These are phyloP conservation scores for Hortaea sp. DNA, from an alignment of 2,329 filamentous ascomycete species.

Conservation along the genomic window DNA sequence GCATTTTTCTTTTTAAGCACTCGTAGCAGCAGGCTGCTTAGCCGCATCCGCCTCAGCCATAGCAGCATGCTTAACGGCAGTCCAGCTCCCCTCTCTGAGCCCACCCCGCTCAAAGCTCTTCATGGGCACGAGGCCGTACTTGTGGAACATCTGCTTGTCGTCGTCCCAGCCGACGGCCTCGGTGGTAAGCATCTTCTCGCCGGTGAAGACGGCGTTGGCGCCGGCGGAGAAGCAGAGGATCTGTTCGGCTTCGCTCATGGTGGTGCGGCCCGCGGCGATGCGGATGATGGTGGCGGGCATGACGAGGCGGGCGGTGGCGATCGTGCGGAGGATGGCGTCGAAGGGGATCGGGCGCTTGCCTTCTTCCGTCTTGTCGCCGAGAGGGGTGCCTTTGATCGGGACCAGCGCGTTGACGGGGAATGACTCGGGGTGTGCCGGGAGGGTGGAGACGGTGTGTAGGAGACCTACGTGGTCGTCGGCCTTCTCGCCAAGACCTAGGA, in stretches of 20 bases:
- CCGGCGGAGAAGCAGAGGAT: slow-evolving; percentile 82
- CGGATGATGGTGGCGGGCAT: slow-evolving; percentile 82
- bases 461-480: slow-evolving; percentile 71
- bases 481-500: slow-evolving; percentile 73
- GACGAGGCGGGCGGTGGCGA: slow-evolving; percentile 71
- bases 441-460: slow-evolving; percentile 69
- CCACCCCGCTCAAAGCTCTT: slow-evolving; percentile 27
- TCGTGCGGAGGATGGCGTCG: slow-evolving; percentile 67
- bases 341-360: slow-evolving; percentile 58
- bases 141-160: slow-evolving; percentile 71
- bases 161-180: slow-evolving; percentile 88
- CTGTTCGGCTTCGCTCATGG: slow-evolving; percentile 81
- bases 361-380: slow-evolving; percentile 48
- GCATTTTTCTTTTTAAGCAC: no score
- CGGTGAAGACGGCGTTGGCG: slow-evolving; percentile 89
- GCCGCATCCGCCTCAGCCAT: background rate
- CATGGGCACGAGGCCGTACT: slow-evolving; percentile 78
- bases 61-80: slow-evolving; percentile 11
- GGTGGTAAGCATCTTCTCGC: slow-evolving; percentile 91
- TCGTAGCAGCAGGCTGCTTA: background rate
- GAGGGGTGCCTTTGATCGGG: slow-evolving; percentile 79
- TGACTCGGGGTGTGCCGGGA: slow-evolving; percentile 75
- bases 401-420: slow-evolving; percentile 89
- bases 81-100: slow-evolving; percentile 21
- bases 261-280: slow-evolving; percentile 73